Base-by-base conservation (phyloP, 306 rosid genomes). In the Mucuna pruriens region DNA sequence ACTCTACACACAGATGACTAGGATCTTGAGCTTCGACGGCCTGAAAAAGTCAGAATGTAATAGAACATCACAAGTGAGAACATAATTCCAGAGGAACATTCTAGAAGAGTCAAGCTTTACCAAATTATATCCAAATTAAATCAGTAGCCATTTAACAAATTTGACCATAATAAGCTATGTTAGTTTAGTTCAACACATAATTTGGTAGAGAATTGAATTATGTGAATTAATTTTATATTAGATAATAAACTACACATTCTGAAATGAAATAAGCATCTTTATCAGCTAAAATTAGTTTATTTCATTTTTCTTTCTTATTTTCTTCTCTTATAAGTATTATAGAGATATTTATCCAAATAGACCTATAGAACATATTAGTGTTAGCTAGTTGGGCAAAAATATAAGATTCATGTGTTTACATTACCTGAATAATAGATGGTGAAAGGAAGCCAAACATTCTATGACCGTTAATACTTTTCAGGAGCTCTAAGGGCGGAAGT, bases 361-460 rank as follows among this genome's bases (percentile, higher is more conserved):
- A n/a, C n/a, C n/a, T n/a, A n/a, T 12, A n/a, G 26, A 58, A 46
- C 62, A 66, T 25, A 48, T 3, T 33, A 8, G 62, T 61, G 71
- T 70, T 69, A 54, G 55, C 39, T 62, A 63, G 29, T 42, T 49
- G 60, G n/a, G 54, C 15, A 71, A 72, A 74, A 48, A 29, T 69
- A 55, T 68, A 46, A 77, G 67, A 76, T 66, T 60, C 49, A 48
- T 49, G 49, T 19, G 44, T 82, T 68, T 38, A 58, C 31, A 9
- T 62, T 89, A 92, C 97, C 97, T 90, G 87, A 52, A 84, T 65
- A 77, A 90, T 76, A 36, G 88, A 82, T 22, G 90, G 90, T 69
- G 86, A 90, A 65, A 75, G 86, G 83, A 94, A 92, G 76, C 98
- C 98, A 80, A 92, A 94, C 98, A 94, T 92, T 83, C 85, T 64